Percentiles rank a stretch among this genome's conserved stretches.
Evolutionary conservation across 129 eudicot species (phyloP).

Genomic region (Saussurea involucrata): DNA sequence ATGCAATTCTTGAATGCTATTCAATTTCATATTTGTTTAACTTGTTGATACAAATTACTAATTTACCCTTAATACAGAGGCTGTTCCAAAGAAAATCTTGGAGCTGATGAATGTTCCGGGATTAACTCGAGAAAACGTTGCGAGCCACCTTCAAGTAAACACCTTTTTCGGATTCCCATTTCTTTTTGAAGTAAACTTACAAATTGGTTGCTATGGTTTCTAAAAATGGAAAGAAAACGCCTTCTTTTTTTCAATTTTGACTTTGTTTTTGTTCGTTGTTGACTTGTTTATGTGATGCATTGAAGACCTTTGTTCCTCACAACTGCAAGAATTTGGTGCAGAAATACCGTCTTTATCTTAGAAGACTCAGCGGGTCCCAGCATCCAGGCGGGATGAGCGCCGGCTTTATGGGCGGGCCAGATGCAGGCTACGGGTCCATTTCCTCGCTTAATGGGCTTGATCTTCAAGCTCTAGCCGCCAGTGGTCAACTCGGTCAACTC

Average conservation of each 20-base stretch:
- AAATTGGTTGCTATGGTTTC: background rate
- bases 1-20: conserved; percentile 11
- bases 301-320: conserved; percentile 34
- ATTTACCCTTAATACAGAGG: conserved; percentile 51
- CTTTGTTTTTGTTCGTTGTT: conserved; percentile 11
- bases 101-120: conserved; percentile 99
- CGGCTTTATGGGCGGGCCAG: conserved; percentile 73
- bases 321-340: conserved; percentile 51
- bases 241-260: conserved; percentile 16
- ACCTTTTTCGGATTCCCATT: background rate
- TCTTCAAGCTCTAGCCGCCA: conserved; percentile 87
- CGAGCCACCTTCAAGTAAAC: conserved; percentile 95
- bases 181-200: background rate
- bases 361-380: conserved; percentile 91
- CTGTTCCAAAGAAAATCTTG: conserved; percentile 94
- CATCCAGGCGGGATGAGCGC: conserved; percentile 65
- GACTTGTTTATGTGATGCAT: conserved; percentile 33
- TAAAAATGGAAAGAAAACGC: background rate
- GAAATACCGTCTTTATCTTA: conserved; percentile 94
- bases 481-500: conserved; percentile 65
- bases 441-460: conserved; percentile 70
- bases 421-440: conserved; percentile 54
- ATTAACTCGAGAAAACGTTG: conserved; percentile 89
- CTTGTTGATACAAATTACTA: conserved; percentile 11
- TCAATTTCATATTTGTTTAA: background rate